Evolutionary conservation across 495 filamentous ascomycete species (phyloP), one percentile per base, ranked within the genome.

Genomic region (Xylaria cubensis): DNA sequence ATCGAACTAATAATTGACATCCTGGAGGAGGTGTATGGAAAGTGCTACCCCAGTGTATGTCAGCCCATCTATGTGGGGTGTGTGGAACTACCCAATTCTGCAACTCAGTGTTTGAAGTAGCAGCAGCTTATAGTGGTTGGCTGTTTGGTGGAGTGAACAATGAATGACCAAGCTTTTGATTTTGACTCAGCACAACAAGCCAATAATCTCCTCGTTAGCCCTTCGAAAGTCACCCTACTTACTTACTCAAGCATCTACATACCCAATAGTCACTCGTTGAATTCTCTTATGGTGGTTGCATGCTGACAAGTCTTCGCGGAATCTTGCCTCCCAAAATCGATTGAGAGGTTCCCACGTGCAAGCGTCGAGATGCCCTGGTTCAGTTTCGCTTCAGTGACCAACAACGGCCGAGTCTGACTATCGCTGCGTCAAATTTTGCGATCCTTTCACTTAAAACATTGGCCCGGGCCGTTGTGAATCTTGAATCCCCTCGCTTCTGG

Each of bases 171-270:
- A 29, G 26, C 26, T 29, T 29, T 29, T 4, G 10, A 44, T 64
- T 61, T 56, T 56, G 59, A 71, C 69, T 71, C 59, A n/a, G 39
- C n/a, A 13, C 58, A 53, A 44, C 68, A 44, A 36, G 32, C 58
- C 55, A 12, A 42, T 32, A 26, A 39, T 21, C 56, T 41, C 63
- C 56, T 51, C 24, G 50, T 48, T 53, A 59, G 36, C 44, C 24
- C 8, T 42, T 34, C 51, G 10, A 56, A 39, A 61, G n/a, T 19
- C 19, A 61, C 32, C 32, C 32, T 61, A 61, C 58, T 53, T 19
- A 19, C 36, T 46, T 19, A 19, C 36, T 46, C 24, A 53, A 39
- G 17, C 42, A 42, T 29, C 36, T 55, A 42, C n/a, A 50, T 63
- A 59, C 29, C 29, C n/a, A 26, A 66, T 26, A 51, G 44, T 21